phyloP scores from a whole-genome alignment of 306 rosid genomes.

The Begonia peltatifolia region DNA sequence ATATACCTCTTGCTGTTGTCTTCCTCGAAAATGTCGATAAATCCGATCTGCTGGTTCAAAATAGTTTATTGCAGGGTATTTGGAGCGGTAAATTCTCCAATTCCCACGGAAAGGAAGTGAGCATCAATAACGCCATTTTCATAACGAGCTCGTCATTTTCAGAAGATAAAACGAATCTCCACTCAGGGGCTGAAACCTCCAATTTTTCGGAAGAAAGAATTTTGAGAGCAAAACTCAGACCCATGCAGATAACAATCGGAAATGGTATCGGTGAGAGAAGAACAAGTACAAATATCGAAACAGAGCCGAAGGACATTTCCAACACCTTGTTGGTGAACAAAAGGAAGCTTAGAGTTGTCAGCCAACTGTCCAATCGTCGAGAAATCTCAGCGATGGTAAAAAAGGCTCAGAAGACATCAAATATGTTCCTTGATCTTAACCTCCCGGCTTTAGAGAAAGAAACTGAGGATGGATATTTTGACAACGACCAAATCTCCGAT shows the following conservation, averaged over 20 bases:
- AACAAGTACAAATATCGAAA: slow-evolving; percentile 22
- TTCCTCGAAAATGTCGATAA: slow-evolving; percentile 73
- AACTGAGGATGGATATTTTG: slow-evolving; percentile 17
- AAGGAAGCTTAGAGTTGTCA: slow-evolving; percentile 44
- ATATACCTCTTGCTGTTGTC: slow-evolving; percentile 58
- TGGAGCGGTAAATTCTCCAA: slow-evolving; percentile 64
- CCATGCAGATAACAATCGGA: slow-evolving; percentile 41
- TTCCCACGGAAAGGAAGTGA: slow-evolving; percentile 71
- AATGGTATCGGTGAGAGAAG: slow-evolving; percentile 17
- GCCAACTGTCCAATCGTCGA: slow-evolving; percentile 26
- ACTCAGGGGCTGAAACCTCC: slow-evolving; percentile 20
- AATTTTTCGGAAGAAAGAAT: slow-evolving; percentile 55
- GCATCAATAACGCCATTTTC: slow-evolving; percentile 48
- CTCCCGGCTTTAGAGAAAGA: slow-evolving; percentile 68
- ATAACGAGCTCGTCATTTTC: slow-evolving; percentile 30
- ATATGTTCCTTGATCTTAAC: slow-evolving; percentile 59
- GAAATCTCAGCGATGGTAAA: slow-evolving; percentile 34
- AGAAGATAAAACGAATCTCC: slow-evolving; percentile 9
- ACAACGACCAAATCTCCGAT: slow-evolving; percentile 22
- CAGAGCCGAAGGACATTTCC: slow-evolving; percentile 17
- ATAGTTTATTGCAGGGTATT: slow-evolving; percentile 53
- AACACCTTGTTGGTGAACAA: slow-evolving; percentile 37
- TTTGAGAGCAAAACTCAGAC: slow-evolving; percentile 28
- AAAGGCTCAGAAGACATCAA: slow-evolving; percentile 50
- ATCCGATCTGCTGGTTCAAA: slow-evolving; percentile 56